These are phyloP conservation scores for Calonectria pteridis DNA, from an alignment of 2,329 filamentous ascomycete genomes.

Conservation along the genomic window DNA sequence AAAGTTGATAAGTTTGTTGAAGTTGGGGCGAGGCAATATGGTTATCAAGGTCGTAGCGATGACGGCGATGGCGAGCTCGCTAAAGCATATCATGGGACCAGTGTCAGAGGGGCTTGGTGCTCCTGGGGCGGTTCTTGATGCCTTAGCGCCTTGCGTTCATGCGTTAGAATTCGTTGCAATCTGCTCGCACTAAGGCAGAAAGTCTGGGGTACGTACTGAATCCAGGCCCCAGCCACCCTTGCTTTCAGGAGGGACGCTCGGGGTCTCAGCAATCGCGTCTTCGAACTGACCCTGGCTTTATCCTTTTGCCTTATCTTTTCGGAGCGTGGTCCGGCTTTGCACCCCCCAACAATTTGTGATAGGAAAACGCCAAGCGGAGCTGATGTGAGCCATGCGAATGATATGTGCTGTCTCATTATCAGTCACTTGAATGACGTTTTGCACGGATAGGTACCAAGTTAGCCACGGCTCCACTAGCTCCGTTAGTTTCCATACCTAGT, in stretches of 20 bases:
- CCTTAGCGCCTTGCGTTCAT: slow-evolving; percentile 41
- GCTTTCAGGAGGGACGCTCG: background rate
- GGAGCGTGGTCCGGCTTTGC: background rate
- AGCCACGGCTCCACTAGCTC: background rate
- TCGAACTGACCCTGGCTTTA: background rate
- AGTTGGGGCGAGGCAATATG: slow-evolving; percentile 26
- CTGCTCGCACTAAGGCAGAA: slow-evolving; percentile 22
- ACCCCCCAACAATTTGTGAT: background rate
- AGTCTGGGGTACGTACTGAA: slow-evolving; percentile 18
- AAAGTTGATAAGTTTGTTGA: slow-evolving; percentile 29
- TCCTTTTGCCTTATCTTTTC: background rate
- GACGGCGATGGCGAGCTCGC: slow-evolving; percentile 37
- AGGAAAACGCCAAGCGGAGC: background rate
- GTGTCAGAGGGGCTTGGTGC: slow-evolving; percentile 31
- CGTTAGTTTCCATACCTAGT: background rate
- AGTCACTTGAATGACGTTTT: background rate
- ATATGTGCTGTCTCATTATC: background rate
- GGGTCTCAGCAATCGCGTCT: background rate
- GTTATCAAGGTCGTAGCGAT: slow-evolving; percentile 37
- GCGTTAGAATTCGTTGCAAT: slow-evolving; percentile 21
- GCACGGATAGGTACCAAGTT: background rate
- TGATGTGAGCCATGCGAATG: background rate
- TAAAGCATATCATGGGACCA: slow-evolving; percentile 49
- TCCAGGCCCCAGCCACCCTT: background rate
- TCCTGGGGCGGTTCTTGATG: slow-evolving; percentile 39